Conservation (phyloP, 768 basidiomycete genomes). For the Russula vinacea region DNA sequence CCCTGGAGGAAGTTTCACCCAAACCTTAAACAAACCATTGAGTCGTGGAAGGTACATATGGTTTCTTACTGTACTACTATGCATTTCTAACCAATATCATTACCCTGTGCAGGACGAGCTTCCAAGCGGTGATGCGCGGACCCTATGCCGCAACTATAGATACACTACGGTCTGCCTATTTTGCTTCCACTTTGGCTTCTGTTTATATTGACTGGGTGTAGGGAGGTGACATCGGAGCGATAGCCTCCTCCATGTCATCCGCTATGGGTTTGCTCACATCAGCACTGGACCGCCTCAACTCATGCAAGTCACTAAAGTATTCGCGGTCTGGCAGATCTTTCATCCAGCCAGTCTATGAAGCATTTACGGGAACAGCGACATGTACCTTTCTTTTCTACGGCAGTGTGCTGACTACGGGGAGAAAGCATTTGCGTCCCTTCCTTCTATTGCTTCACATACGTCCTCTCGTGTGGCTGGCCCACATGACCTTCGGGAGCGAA, state of each 20-base stretch:
- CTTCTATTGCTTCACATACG: too few relatives aligned
- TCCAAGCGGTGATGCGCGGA: too few relatives aligned
- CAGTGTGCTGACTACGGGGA: background rate
- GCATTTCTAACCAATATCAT: background rate
- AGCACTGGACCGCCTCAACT: background rate
- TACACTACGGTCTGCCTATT: background rate
- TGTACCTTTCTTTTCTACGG: background rate
- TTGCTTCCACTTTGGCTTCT: too few relatives aligned
- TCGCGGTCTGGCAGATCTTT: background rate
- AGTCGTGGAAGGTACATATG: slow-evolving; percentile 1
- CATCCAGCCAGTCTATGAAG: background rate
- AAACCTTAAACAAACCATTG: background rate
- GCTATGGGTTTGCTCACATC: background rate
- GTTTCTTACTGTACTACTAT: background rate
- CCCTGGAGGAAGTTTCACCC: background rate
- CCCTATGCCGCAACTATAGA: too few relatives aligned
- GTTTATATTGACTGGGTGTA: background rate
- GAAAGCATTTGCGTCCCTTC: too few relatives aligned
- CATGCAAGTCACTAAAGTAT: background rate
- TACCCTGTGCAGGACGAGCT: background rate
- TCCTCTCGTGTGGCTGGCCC: background rate
- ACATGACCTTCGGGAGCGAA: background rate
- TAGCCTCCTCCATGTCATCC: background rate
- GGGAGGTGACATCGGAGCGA: background rate
- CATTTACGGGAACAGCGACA: background rate